A percentile compares a stretch with the other conserved stretches of the same genome.
Conservation (phyloP, 108 stramenopile species). For the Mayamaea pseudoterrestris region DNA sequence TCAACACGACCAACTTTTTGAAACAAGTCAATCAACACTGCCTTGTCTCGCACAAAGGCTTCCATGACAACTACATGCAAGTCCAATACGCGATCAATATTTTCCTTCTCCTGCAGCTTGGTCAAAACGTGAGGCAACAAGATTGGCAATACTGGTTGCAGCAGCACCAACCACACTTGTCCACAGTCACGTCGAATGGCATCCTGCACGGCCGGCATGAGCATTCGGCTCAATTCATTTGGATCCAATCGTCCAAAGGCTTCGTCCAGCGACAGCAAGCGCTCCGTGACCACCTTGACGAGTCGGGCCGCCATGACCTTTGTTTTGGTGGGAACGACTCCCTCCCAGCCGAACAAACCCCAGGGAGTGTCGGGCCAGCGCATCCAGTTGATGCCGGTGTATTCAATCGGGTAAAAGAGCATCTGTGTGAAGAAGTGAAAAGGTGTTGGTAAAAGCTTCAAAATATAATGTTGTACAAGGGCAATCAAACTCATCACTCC, state of each 20-base stretch:
- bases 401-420: constrained; percentile 74
- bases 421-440: too few species aligned
- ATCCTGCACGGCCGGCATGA: constrained; percentile 36
- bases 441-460: too few species aligned
- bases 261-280: constrained; percentile 43
- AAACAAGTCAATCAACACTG: constrained; percentile 72
- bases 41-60: constrained; percentile 64
- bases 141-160: constrained; percentile 39
- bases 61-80: constrained; percentile 43
- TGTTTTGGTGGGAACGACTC: constrained; percentile 69
- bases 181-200: constrained; percentile 30
- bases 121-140: constrained; percentile 30
- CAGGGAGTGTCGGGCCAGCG: constrained; percentile 41
- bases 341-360: constrained; percentile 72
- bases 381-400: constrained; percentile 36
- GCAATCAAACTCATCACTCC: too few species aligned
- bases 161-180: constrained; percentile 8
- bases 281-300: constrained; percentile 51
- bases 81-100: constrained; percentile 56
- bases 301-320: constrained; percentile 63
- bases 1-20: constrained; percentile 80
- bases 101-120: constrained; percentile 40
- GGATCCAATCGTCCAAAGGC: constrained; percentile 56
- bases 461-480: too few species aligned
- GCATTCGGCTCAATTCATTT: constrained; percentile 20